Percentiles rank a stretch among this genome's conserved stretches.
Conservation (phyloP, 768 basidiomycete species). For the Russula brevipes region DNA sequence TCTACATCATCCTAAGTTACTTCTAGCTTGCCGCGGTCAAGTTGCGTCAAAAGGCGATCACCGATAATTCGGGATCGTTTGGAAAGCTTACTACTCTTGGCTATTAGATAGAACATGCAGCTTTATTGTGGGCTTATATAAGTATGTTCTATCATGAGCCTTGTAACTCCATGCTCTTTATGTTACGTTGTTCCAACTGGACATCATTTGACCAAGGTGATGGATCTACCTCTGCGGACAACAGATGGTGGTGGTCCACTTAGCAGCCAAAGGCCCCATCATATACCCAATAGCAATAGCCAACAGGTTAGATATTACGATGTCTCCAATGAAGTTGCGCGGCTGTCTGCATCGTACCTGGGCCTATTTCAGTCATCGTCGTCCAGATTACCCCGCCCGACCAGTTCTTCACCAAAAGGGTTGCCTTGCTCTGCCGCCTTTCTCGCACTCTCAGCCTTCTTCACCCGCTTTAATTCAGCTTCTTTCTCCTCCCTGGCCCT, state of each 20-base stretch:
- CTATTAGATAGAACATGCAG: constrained; percentile 54
- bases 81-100: constrained; percentile 83
- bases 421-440: constrained; percentile 58
- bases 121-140: constrained; percentile 28
- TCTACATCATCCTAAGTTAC: constrained; percentile 2
- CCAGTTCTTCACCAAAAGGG: constrained; percentile 63
- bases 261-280: background rate
- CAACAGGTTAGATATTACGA: background rate
- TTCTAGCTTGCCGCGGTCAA: constrained; percentile 79
- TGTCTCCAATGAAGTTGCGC: background rate
- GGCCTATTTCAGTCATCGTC: constrained; percentile 25
- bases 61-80: constrained; percentile 67
- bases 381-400: constrained; percentile 30
- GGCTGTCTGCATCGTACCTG: background rate
- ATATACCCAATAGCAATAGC: background rate
- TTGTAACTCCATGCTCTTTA: constrained; percentile 35
- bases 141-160: constrained; percentile 43
- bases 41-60: constrained; percentile 87
- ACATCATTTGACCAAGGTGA: constrained; percentile 11
- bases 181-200: constrained; percentile 20
- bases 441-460: constrained; percentile 42
- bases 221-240: background rate
- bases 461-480: constrained; percentile 58
- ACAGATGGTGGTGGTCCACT: background rate
- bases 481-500: constrained; percentile 66